Conservation (phyloP, 345 rosid genomes). For the Clarkia xantiana region DNA sequence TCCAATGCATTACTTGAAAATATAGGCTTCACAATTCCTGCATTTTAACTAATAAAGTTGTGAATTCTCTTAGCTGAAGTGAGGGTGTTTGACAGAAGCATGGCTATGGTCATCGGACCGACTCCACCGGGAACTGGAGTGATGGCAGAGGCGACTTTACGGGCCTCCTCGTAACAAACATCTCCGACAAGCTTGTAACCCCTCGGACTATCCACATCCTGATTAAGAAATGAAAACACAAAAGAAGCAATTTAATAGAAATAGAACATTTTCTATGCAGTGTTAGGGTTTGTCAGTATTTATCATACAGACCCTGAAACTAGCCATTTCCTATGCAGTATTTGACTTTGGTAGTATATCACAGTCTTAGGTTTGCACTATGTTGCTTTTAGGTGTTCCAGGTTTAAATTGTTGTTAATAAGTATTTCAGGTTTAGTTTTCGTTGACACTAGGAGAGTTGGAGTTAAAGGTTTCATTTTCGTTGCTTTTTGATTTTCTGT, state of each 20-base stretch:
- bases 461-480: too few species aligned
- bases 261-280: neutral
- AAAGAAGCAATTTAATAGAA: neutral
- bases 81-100: constrained; percentile 82
- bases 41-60: constrained; percentile 16
- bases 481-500: too few species aligned
- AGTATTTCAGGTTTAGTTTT: too few species aligned
- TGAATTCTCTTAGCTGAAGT: constrained; percentile 51
- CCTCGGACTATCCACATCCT: constrained; percentile 46
- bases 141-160: constrained; percentile 56
- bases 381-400: too few species aligned
- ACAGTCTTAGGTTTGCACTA: too few species aligned
- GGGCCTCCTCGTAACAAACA: constrained; percentile 66
- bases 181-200: constrained; percentile 75
- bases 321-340: too few species aligned
- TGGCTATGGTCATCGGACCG: constrained; percentile 87
- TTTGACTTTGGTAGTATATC: too few species aligned
- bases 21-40: neutral
- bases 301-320: too few species aligned
- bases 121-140: constrained; percentile 92
- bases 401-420: too few species aligned
- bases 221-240: constrained; percentile 1
- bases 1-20: too few species aligned
- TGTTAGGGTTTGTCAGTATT: too few species aligned
- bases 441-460: too few species aligned